Base-by-base conservation (phyloP, 140 eudicot species). In the Ambrosia hybrid region DNA sequence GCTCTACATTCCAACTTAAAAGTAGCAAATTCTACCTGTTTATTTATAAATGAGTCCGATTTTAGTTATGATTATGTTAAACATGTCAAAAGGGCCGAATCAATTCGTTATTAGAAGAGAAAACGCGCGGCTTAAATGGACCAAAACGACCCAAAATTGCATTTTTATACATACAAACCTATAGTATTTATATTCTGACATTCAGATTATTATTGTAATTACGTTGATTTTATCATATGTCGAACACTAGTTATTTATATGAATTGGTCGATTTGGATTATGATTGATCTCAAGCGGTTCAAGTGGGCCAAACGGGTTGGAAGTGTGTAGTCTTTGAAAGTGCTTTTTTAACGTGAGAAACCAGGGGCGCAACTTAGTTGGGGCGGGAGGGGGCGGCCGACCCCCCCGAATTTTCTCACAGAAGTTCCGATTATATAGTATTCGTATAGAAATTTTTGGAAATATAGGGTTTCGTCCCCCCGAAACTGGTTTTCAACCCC, bases 21-120 rank as follows among this genome's bases (percentile, higher is more conserved):
- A 68, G 73, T 33, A 10, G 30, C 34, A 8, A 30, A 11, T 70
- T 70, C 17, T 14, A 51, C 5, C 3, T 30, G 3, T 36, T 11
- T 56, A 16, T 37, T 4, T 14, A 38, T 21, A 0, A 6, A 10
- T 41, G 43, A 4, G 64, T 57, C 67, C 67, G n/a, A 41, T 71
- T 71, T 71, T 16, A 30, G 33, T 52, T 37, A 37, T 55, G 63
- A 37, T 53, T 36, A 70, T 70, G 65, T 37, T 53, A 55, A 15
- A 55, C 9, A 12, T 17, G 5, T 70, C 13, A 38, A 70, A 36
- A 12, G 37, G 63, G 45, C 46, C 3, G 15, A 58, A 30, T 30
- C 0, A 26, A 33, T 30, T 16, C 3, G 2, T 2, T 67, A 67
- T 17, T 8, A 7, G 3, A 30, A 26, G 1, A 14, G 30, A 14